Evolutionary conservation across 2,329 filamentous ascomycete genomes (phyloP).

Genomic region (Malbranchea cinnamomea): DNA sequence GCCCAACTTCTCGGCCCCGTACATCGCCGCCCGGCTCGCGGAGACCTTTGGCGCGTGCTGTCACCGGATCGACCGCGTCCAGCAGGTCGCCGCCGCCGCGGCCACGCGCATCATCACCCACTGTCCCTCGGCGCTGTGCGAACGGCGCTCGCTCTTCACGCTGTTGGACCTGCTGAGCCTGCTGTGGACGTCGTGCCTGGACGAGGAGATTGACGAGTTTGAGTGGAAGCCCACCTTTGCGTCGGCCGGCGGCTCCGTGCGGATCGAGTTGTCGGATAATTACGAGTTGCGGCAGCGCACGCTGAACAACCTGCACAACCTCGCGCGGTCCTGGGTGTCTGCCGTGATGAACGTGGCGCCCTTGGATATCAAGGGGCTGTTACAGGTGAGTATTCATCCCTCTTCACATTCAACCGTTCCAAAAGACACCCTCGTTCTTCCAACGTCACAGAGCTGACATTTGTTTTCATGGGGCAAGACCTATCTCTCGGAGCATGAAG

Average conservation of each 20-base stretch:
- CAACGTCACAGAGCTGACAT: too few relatives aligned
- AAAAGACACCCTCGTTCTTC: background rate
- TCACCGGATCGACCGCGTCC: conserved; percentile 81
- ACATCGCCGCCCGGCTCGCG: conserved; percentile 76
- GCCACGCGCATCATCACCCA: conserved; percentile 74
- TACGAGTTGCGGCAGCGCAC: conserved; percentile 70
- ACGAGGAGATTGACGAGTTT: conserved; percentile 89
- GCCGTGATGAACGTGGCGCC: conserved; percentile 71
- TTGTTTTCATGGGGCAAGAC: conserved; percentile 49
- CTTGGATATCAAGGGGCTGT: conserved; percentile 80
- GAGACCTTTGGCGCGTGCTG: conserved; percentile 78
- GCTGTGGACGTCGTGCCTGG: conserved; percentile 90
- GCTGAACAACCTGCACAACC: conserved; percentile 59
- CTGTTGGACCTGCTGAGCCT: conserved; percentile 81
- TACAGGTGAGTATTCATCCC: conserved; percentile 44
- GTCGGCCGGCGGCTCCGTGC: conserved; percentile 62
- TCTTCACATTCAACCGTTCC: background rate
- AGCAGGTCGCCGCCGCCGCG: conserved; percentile 68
- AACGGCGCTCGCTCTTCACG: conserved; percentile 80
- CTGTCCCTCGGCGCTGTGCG: conserved; percentile 79
- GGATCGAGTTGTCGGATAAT: conserved; percentile 85
- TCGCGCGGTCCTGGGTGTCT: conserved; percentile 67
- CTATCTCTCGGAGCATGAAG: conserved; percentile 87
- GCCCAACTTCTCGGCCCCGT: conserved; percentile 74
- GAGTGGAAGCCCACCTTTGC: conserved; percentile 69